Conservation (phyloP, 2,329 filamentous ascomycete genomes). For the Fusarium ambrosium region DNA sequence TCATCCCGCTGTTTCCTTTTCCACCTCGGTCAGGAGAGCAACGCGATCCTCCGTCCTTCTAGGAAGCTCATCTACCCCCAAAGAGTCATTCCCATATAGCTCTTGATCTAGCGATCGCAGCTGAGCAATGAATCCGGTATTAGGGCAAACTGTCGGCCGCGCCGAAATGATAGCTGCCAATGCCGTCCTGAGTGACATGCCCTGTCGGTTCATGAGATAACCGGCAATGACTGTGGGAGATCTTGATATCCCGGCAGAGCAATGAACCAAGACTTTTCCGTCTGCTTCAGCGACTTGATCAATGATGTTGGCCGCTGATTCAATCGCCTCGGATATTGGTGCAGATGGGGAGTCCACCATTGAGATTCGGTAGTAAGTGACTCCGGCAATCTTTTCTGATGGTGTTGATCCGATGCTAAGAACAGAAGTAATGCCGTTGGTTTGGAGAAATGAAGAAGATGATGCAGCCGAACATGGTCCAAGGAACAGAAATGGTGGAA, state of each 20-base stretch:
- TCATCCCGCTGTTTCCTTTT: neutral
- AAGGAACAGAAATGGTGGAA: neutral
- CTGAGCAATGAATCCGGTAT: neutral
- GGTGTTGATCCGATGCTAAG: neutral
- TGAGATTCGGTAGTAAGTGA: neutral
- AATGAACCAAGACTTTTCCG: neutral
- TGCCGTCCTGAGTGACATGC: neutral
- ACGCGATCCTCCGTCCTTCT: neutral
- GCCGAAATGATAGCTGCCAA: neutral
- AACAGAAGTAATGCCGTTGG: neutral
- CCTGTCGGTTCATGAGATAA: neutral
- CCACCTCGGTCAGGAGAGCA: neutral
- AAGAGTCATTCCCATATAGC: neutral
- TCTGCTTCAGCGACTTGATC: neutral
- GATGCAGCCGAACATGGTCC: constrained; percentile 2
- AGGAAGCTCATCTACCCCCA: neutral
- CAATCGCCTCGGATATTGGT: neutral
- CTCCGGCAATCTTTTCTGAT: neutral
- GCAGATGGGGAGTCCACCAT: neutral
- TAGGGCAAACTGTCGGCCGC: neutral
- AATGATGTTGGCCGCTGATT: neutral
- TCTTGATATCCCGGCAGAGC: constrained; percentile 4
- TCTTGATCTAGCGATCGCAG: neutral
- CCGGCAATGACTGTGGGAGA: neutral
- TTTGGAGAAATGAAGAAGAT: neutral